Evolutionary conservation across 2,329 filamentous ascomycete genomes (phyloP), one percentile per base, ranked within the genome.

Genomic region (Aspergillus melleus): DNA sequence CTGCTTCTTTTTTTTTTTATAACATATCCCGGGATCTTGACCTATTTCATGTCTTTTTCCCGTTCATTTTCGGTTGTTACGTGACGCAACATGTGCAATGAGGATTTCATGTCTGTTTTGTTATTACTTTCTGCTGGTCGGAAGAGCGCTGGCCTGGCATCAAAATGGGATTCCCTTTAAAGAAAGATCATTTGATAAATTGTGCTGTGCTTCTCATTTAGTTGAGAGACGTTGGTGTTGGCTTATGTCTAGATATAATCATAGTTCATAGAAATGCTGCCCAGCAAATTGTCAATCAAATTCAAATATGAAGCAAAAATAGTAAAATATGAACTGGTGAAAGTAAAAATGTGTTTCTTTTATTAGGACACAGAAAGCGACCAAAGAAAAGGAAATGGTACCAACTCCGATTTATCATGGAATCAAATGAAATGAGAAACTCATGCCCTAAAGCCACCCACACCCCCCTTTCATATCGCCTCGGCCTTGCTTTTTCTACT

Each of bases 391-490:
- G 67, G 69, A 67, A 66, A 66, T 64, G 68, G 68, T 73, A 74
- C 72, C 72, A 75, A 75, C 72, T 75, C 72, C 72, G 70, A 71
- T 72, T 70, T 70, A 73, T 74, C 71, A 71, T 74, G 70, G 69
- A 73, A 74, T 71, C 69, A 72, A 42, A 73, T 64, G 68, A 72
- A 72, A 74, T 67, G 64, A 70, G 65, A 42, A 71, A 71, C 70
- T 71, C 68, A 71, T 71, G 68, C 69, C 71, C 67, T 70, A 42
- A 42, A 63, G 67, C 67, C 62, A 57, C 65, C 70, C 66, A 64
- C 64, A 62, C 68, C 68, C 63, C 68, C 67, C 70, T 70, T 64
- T 66, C 67, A 61, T 67, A 65, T 65, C 63, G 64, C 61, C 57
- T 62, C 68, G 61, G 64, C 64, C 69, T 67, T 68, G 58, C 65